Evolutionary conservation across 2,329 filamentous ascomycete species (phyloP), one percentile per base, ranked within the genome.

Genomic region (Botrytis squamosa): DNA sequence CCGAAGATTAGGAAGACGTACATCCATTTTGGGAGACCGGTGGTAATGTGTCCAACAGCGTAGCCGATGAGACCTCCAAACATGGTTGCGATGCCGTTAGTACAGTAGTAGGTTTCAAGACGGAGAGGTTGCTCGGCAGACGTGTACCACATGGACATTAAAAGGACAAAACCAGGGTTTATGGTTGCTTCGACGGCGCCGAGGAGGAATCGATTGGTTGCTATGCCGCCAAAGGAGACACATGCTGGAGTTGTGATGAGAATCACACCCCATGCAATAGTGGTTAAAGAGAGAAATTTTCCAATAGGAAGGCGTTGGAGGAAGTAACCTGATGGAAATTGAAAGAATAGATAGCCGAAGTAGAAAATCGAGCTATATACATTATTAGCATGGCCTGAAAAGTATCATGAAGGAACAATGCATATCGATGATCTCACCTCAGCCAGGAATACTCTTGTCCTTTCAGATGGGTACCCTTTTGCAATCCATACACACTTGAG

Each of bases 1-100:
- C 88, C 85, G 77, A 89, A 88, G 74, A 90, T 88, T 25, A 89
- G 76, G 80, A 89, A 91, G 33, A 89, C 84, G 74, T 88, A 88
- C 84, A 86, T 87, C 87, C 87, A 89, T 38, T 82, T 80, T 0
- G 83, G 81, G 5, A 88, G 82, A 0, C 84, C 85, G 7, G 84
- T 83, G 0, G 81, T 84, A 76, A 90, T 90, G 77, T 90, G 87
- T 1, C 88, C 89, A 16, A 90, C 84, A 8, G 86, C 88, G 65
- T 80, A 79, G 8, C 77, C 78, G 36, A 80, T 77, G 20, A 80
- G 80, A 55, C 85, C 87, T n/a, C 88, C 88, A 72, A 90, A 88
- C 85, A 84, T 79, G 7, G 80, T 80, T 0, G 81, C 82, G 4
- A 82, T 80, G 1, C 83, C 83, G 33, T 82, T 82, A 60, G 81